Evolutionary conservation across 2,329 filamentous ascomycete genomes (phyloP), one percentile per base, ranked within the genome.

Genomic region (Aspergillus eucalypticola): DNA sequence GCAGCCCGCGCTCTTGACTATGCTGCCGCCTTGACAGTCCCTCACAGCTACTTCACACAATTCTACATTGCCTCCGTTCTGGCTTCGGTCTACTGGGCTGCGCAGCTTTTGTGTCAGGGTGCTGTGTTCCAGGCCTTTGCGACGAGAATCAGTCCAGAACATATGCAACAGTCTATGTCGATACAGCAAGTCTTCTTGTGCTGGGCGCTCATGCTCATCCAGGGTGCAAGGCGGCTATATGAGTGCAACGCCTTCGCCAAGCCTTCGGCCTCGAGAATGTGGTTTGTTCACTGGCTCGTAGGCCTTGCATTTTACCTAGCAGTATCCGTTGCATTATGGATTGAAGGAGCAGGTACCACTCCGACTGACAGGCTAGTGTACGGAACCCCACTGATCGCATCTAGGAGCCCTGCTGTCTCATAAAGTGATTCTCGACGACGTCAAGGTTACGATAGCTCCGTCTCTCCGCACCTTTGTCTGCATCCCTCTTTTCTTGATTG

Each of bases 1-100:
- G 27, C 64, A 10, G 60, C 66, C 38, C 63, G 56, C 35, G 49
- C 80, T 49, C 77, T 87, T 60, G 84, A 87, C 67, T 72, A 71
- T 59, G 69, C 84, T 19, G 82, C 84, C 35, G 77, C 75, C 39
- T 74, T 84, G 66, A 85, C 86, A 71, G 89, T 97, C 38, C 92
- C 94, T 21, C 95, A 98, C 77, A 84, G 84, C 63, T 98, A 91
- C 88, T 98, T 98, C 75, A 84, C 83, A 46, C 90, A 95, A 68
- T 98, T 96, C 78, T 98, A 99, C 74, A 71, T 90, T 56, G 74
- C 87, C 38, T 94, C 91, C 3, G 78, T 92, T 4, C 71, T 79
- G 2, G 87, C 86, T 60, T 93, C 91, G 0, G 69, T 86, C 4
- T 90, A 93, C 73, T 97, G 93, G 92, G 84, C 82, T 0, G 75